These are phyloP conservation scores for Golubevia pallescens DNA, from an alignment of 1,284 basidiomycete species.

Conservation along the genomic window DNA sequence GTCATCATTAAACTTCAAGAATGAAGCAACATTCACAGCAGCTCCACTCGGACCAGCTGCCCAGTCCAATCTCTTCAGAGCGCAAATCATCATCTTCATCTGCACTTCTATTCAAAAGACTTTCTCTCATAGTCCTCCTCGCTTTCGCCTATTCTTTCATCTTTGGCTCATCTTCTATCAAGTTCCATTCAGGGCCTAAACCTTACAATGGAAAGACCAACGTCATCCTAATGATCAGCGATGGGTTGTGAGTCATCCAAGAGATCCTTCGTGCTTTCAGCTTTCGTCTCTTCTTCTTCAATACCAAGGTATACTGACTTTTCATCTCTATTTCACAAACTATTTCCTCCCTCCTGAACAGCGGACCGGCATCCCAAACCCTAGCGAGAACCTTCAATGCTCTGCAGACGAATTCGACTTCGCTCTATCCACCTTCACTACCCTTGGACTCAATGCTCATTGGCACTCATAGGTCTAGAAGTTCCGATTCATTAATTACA, in stretches of 20 bases:
- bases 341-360: too few relatives aligned
- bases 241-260: slow-evolving; percentile 17
- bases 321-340: too few relatives aligned
- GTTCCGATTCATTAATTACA: slow-evolving; percentile 37
- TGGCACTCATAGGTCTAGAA: slow-evolving; percentile 34
- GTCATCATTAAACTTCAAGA: too few relatives aligned
- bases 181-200: slow-evolving; percentile 25
- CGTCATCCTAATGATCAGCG: slow-evolving; percentile 47
- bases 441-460: slow-evolving; percentile 35
- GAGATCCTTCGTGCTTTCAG: too few relatives aligned
- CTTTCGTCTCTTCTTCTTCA: too few relatives aligned
- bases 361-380: slow-evolving; percentile 34
- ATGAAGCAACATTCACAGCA: too few relatives aligned
- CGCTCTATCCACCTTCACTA: slow-evolving; percentile 16
- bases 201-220: slow-evolving; percentile 36
- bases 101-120: neutral
- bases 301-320: too few relatives aligned
- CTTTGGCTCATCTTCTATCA: neutral
- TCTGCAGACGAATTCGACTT: slow-evolving; percentile 19
- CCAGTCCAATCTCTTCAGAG: too few relatives aligned
- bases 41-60: too few relatives aligned
- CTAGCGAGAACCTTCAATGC: slow-evolving; percentile 30
- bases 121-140: neutral
- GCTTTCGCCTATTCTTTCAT: neutral
- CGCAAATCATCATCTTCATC: too few relatives aligned